Base-by-base conservation (phyloP, 2,329 filamentous ascomycete genomes). In the Verticillium albo-atrum region DNA sequence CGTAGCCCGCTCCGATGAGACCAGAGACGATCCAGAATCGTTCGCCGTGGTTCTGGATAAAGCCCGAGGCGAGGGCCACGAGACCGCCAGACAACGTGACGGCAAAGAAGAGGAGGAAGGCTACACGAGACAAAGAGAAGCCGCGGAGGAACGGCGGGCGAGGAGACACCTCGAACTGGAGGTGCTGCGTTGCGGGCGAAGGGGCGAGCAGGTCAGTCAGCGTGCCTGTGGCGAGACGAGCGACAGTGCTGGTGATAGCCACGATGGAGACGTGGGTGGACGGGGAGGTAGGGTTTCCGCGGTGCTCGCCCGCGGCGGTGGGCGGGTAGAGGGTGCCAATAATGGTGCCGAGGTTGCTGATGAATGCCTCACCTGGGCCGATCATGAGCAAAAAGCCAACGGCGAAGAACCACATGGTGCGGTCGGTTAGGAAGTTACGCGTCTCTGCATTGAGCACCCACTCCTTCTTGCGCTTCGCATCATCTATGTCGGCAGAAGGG, bases 341-440 rank as follows among this genome's bases (percentile, higher is more conserved):
- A 62, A 99, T 89, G 26, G 93, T 97, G 35, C 95, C 95, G 10
- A 99, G 79, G 68, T 98, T 99, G 77, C 98, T 99, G 76, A 98
- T 92, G 72, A 97, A 99, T 12, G 94, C 91, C 75, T 99, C 95
- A n/a, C 93, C 94, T 0, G 95, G 94, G 0, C 95, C 95, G 58
- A 93, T 91, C 67, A 97, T 91, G 63, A 98, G 83, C 74, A 98
- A 91, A 75, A 99, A 98, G 23, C 92, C 93, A 1, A 88, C 78
- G 0, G 94, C 92, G 65, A 99, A 89, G 71, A 88, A 90, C 94
- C 94, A 99, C 94, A 98, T 98, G 14, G 92, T 97, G 61, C 84
- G 87, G 66, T 99, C 95, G 26, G 85, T 82, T 10, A 99, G 81
- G 72, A 98, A 99, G 3, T 87, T 82, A 14, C 87, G 82, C 0